A percentile compares a stretch with the other conserved stretches of the same genome.
Evolutionary conservation across 805 yeast genomes (phyloP).

Genomic region (Saccharomycopsis oosterbeekiorum): DNA sequence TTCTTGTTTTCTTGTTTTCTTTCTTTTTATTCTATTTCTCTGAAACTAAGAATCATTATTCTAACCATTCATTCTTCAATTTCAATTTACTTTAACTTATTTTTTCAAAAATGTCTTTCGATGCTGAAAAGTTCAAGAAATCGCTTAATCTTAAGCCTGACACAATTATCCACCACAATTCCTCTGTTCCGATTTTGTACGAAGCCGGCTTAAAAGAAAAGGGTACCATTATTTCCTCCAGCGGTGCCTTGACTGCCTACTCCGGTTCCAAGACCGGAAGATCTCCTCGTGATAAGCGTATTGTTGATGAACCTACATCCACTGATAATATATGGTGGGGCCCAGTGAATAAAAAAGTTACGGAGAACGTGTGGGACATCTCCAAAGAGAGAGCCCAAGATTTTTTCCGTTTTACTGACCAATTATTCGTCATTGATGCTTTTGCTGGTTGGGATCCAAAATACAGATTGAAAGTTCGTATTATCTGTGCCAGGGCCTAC

Average conservation of each 20-base stretch:
- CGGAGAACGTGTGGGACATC: conserved; percentile 89
- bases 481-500: conserved; percentile 96
- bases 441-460: conserved; percentile 99
- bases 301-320: conserved; percentile 89
- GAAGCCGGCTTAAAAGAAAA: conserved; percentile 89
- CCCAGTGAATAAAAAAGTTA: conserved; percentile 92
- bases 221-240: conserved; percentile 82
- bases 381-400: conserved; percentile 95
- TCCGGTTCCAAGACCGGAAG: conserved; percentile 96
- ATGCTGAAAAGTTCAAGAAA: conserved; percentile 25
- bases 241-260: conserved; percentile 93
- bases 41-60: not conserved
- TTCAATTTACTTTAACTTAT: not conserved
- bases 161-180: conserved; percentile 73
- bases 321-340: conserved; percentile 96
- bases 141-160: conserved; percentile 46
- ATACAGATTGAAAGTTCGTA: conserved; percentile 90
- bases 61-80: not conserved
- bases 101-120: conserved; percentile 15
- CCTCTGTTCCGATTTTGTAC: conserved; percentile 85
- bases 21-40: not conserved
- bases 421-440: conserved; percentile 91
- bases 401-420: conserved; percentile 90
- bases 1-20: not conserved
- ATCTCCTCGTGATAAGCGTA: conserved; percentile 96